Base-by-base conservation (phyloP, 108 stramenopile genomes). In the Aurantiochytrium sp. region DNA sequence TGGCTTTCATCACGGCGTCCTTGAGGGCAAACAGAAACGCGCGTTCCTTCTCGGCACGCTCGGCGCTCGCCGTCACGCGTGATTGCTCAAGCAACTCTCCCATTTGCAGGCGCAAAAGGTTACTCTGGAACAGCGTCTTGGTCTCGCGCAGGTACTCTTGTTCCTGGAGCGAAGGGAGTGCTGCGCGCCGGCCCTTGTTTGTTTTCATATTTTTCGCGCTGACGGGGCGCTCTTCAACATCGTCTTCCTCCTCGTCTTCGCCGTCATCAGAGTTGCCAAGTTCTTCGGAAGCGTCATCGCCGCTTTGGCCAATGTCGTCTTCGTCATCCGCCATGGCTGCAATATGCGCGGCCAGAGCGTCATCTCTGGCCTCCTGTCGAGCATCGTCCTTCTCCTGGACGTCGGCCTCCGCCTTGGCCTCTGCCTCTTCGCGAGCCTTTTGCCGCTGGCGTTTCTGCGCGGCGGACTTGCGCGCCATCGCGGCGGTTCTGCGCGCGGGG, bases 61-160 rank as follows among this genome's bases (percentile, higher is more conserved):
- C 76, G 44, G 45, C 49, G n/a, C 25, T 83, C 45, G 76, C 6
- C 12, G 19, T 23, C 1, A 83, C n/a, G n/a, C 76, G 45, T 8
- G 51, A 19, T 45, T 83, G 23, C 51, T 83, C 51, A 4, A 83
- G 76, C 45, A 83, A 45, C 28, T 83, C 49, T 12, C 28, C 76
- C 6, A 83, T 83, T 23, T 83, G 49, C 45, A 83, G 45, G n/a
- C 51, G 45, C 6, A 83, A 45, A 47, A 83, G 76, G 51, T 83
- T 83, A 3, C 49, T 83, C 25, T 28, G 76, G 51, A 83, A 83
- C 6, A 83, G 51, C n/a, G 45, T 83, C 19, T 23, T 8, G 16
- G 76, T 83, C 76, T 83, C 51, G 12, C 76, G 76, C 6, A 83
- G 76, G 4, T 83, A 53, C n/a, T 83, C 51, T 53, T 83, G 76